Evolutionary conservation across 768 basidiomycete species (phyloP), one percentile per base, ranked within the genome.

Genomic region (Infundibulicybe gibba): DNA sequence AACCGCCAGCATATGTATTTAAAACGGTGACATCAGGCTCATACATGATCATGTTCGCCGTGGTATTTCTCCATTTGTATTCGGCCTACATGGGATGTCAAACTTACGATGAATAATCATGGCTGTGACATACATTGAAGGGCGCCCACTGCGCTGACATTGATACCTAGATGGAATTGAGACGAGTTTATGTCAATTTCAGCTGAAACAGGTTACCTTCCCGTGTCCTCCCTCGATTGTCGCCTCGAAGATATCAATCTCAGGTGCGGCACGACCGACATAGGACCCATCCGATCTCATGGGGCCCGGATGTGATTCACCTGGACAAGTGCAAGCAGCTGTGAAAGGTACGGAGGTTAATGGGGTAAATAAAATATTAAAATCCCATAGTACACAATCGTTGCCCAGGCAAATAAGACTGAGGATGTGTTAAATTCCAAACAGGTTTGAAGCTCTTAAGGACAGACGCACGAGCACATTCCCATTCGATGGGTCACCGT

Each of bases 351-450:
- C 8, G 4, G 39, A 42, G 6, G 25, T 19, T 10, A 38, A 38
- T n/a, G 35, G 3, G 21, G 32, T 9, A 5, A 13, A 44, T 41
- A 10, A 8, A 20, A n/a, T n/a, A n/a, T n/a, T n/a, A n/a, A 40
- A 17, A 40, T 50, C 62, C 25, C 8, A 8, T 3, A 25, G 16
- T 32, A 69, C 67, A 67, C 19, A 58, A 64, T 48, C 60, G 69
- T 63, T 58, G 85, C 4, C 91, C 91, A 0, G 82, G 83, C 33
- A 93, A 81, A 58, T 71, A 90, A 2, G 86, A 88, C 70, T 70
- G 44, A 32, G n/a, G 3, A 12, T 25, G 30, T 32, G 41, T 21
- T 8, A 14, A 14, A 16, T 30, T 2, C 44, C 40, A 21, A 35
- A 34, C 40, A 11, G 38, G 5, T 11, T 14, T 34, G 48, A 15